These are phyloP conservation scores for Aegilops bicornis DNA, from an alignment of 176 grass and related monocot genomes.

Conservation along the genomic window DNA sequence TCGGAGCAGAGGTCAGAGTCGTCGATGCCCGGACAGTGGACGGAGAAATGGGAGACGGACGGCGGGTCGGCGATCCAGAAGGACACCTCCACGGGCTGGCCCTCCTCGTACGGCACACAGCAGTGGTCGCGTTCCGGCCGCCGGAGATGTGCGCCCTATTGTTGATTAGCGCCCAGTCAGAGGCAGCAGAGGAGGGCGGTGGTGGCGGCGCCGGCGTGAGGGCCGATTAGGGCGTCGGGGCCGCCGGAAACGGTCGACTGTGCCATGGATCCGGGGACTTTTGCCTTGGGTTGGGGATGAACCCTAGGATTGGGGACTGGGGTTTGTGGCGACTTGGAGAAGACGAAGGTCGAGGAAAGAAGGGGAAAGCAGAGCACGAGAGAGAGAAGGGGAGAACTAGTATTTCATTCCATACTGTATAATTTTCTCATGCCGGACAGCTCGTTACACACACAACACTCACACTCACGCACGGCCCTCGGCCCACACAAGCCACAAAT, in stretches of 20 bases:
- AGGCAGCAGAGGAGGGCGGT: not conserved
- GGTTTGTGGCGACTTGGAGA: too few species aligned
- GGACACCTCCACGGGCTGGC: not conserved
- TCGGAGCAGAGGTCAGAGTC: not conserved
- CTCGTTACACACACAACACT: too few species aligned
- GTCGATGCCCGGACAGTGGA: not conserved
- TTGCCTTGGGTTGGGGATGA: too few species aligned
- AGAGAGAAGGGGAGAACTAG: too few species aligned
- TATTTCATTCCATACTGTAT: too few species aligned
- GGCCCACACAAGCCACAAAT: too few species aligned
- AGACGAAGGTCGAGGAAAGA: too few species aligned
- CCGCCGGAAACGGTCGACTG: not conserved
- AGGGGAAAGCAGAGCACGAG: too few species aligned
- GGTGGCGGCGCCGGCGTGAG: not conserved
- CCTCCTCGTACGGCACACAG: not conserved
- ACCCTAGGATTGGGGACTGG: too few species aligned
- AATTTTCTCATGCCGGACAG: too few species aligned
- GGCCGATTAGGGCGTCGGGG: not conserved
- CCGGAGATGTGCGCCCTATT: not conserved
- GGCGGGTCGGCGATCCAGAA: not conserved
- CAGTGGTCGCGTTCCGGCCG: not conserved
- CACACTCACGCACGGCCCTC: too few species aligned
- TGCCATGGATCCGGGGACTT: not conserved
- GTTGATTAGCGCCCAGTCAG: not conserved
- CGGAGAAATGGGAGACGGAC: not conserved